Percentiles rank a stretch among this genome's conserved stretches.
Conservation (phyloP, 2,329 filamentous ascomycete genomes). For the Pestalotiopsis fici region DNA sequence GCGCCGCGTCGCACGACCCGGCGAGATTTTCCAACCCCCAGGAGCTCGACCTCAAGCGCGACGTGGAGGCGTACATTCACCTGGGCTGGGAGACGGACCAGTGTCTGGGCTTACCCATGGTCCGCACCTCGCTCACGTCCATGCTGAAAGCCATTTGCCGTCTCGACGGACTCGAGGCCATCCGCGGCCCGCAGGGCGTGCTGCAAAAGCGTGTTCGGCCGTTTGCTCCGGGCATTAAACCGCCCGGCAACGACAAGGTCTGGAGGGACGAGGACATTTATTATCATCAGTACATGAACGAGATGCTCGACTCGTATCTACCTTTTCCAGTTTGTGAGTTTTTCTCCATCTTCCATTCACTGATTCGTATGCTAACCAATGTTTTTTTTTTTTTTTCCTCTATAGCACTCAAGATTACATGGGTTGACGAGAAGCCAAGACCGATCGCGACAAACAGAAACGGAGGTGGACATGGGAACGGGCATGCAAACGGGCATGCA, state of each 20-base stretch:
- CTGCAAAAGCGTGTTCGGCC: slow-evolving; percentile 16
- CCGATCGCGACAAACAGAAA: not conserved
- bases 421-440: not conserved
- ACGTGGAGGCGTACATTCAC: slow-evolving; percentile 51
- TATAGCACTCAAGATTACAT: not conserved
- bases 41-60: slow-evolving; percentile 50
- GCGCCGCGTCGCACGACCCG: slow-evolving; percentile 47
- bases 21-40: slow-evolving; percentile 50
- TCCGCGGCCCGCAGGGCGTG: slow-evolving; percentile 20
- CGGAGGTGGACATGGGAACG: not conserved
- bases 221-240: not conserved
- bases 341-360: not conserved
- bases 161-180: slow-evolving; percentile 22
- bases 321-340: not conserved
- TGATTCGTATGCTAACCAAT: not conserved
- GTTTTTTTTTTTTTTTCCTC: not conserved
- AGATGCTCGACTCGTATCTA: not conserved
- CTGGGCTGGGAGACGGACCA: slow-evolving; percentile 52
- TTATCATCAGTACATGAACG: not conserved
- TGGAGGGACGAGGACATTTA: not conserved
- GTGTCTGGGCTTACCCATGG: slow-evolving; percentile 52
- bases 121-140: slow-evolving; percentile 18
- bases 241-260: not conserved
- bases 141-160: slow-evolving; percentile 24
- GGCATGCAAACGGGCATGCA: not conserved